Evolutionary conservation across 2,329 filamentous ascomycete species (phyloP), one percentile per base, ranked within the genome.

Genomic region (Grosmannia clavigera): DNA sequence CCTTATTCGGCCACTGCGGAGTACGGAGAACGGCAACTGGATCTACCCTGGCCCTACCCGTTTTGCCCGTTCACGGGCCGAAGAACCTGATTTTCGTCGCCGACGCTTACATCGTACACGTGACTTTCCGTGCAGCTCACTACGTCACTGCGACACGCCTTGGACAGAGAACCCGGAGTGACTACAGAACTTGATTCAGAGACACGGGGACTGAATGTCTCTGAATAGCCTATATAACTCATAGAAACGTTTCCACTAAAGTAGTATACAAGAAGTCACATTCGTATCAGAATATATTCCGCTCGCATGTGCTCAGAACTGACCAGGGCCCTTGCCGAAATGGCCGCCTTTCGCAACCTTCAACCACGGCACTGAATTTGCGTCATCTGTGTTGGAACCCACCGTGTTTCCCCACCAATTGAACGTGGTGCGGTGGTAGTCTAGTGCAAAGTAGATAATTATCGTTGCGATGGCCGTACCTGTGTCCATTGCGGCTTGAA

Each of bases 401-500:
- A 75, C 71, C 0, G 67, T 69, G 61, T 76, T 78, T 1, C 77
- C 77, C 78, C 78, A 80, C 78, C 81, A 85, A 0, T 67, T 61
- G 60, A 81, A 71, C 0, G 68, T 59, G 5, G 73, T 72, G 12
- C 61, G 63, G 22, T 58, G 59, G 70, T 69, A 51, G 76, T 78
- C 66, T 80, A 70, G 55, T 73, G 73, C 52, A 81, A 71, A 43
- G 74, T 72, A 78, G 51, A 83, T 74, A 43, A 83, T 68, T 55
- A 83, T 77, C 35, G 78, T 77, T 40, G 70, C 77, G n/a, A 85
- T 67, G 0, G 78, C 79, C 1, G 82, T 76, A n/a, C 81, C 82
- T 1, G 60, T 61, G 50, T 61, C 60, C 55, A 61, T 55, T 33
- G 60, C 60, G 1, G 60, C 60, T 11, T 60, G 58, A 5, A 61